phyloP scores from a whole-genome alignment of 1,139 yeast species.

The Saccharomycopsis hybrid region DNA sequence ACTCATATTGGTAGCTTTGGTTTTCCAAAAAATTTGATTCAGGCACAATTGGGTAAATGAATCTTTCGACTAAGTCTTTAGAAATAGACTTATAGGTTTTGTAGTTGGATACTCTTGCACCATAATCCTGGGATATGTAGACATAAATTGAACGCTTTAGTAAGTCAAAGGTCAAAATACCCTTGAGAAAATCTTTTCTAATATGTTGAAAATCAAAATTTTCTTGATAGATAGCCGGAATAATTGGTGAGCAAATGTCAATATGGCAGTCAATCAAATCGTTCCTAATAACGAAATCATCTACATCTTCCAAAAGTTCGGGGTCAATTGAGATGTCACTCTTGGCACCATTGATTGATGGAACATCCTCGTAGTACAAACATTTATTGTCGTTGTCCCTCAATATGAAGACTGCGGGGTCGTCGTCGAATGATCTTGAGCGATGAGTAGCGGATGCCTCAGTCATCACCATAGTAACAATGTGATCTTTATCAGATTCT shows the following conservation, averaged over 20 bases:
- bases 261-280: conserved; percentile 95
- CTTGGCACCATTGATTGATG: conserved; percentile 47
- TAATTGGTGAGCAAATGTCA: conserved; percentile 91
- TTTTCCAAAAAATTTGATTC: conserved; percentile 70
- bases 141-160: conserved; percentile 88
- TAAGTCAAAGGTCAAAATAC: conserved; percentile 85
- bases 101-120: conserved; percentile 91
- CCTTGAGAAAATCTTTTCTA: conserved; percentile 82
- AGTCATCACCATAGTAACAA: conserved; percentile 87
- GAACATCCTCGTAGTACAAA: conserved; percentile 72
- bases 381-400: conserved; percentile 72
- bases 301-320: conserved; percentile 72
- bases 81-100: conserved; percentile 87
- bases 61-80: conserved; percentile 85
- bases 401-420: conserved; percentile 80
- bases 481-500: conserved; percentile 76
- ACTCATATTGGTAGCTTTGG: conserved; percentile 71
- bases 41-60: conserved; percentile 89
- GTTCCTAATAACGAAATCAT: conserved; percentile 74
- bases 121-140: conserved; percentile 59
- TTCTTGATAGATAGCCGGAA: conserved; percentile 92
- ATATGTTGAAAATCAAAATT: conserved; percentile 89
- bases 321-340: conserved; percentile 67
- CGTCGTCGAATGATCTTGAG: conserved; percentile 54
- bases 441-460: conserved; percentile 84